Conservation (phyloP, 139 green algal species). For the Volvox reticuliferus region DNA sequence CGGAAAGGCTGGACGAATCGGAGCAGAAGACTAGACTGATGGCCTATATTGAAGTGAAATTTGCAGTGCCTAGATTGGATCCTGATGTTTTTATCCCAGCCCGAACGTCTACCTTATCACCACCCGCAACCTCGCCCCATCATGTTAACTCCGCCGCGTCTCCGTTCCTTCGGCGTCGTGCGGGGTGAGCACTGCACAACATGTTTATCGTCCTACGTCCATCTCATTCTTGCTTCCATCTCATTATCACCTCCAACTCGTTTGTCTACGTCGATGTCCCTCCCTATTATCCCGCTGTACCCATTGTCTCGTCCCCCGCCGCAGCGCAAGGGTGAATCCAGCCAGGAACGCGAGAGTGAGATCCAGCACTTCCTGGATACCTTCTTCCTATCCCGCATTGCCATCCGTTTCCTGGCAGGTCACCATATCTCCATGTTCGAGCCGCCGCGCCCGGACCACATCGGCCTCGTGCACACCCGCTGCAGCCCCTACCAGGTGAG, state of each 20-base stretch:
- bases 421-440: slow-evolving; percentile 95
- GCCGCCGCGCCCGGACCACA: slow-evolving; percentile 72
- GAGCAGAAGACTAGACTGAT: no score
- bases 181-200: background rate
- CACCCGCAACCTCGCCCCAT: background rate
- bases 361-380: slow-evolving; percentile 96
- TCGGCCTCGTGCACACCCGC: slow-evolving; percentile 92
- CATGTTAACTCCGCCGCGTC: background rate
- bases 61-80: background rate
- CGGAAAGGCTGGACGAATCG: background rate
- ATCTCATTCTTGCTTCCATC: no score
- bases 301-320: background rate
- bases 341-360: slow-evolving; percentile 23
- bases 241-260: background rate
- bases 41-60: no score
- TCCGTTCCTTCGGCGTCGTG: background rate
- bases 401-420: slow-evolving; percentile 95
- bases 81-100: background rate
- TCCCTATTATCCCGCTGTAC: background rate
- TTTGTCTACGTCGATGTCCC: background rate
- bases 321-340: slow-evolving; percentile 24
- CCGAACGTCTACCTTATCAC: no score
- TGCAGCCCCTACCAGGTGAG: slow-evolving; percentile 71
- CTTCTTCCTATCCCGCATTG: slow-evolving; percentile 97
- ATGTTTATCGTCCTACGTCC: background rate